Percentiles rank a stretch among this genome's conserved stretches.
Evolutionary conservation across 305 asterid species (phyloP).

Genomic region (Fraxinus angustifolia): DNA sequence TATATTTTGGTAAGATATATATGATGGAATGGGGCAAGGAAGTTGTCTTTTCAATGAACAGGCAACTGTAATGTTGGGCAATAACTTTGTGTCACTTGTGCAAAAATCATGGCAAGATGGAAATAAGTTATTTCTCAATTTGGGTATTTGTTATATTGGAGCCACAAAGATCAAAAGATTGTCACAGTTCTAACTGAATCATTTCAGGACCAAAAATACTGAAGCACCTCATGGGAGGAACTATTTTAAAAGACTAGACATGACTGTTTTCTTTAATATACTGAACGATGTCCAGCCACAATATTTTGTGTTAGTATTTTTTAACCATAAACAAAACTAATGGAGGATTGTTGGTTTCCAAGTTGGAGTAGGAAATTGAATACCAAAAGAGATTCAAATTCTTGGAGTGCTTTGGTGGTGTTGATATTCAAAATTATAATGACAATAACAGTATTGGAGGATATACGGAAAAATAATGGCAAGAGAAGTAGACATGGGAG

Average conservation of each 20-base stretch:
- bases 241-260: background rate
- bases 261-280: background rate
- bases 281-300: background rate
- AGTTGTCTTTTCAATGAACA: background rate
- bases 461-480: background rate
- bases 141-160: background rate
- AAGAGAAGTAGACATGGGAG: background rate
- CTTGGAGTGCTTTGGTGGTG: background rate
- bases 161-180: background rate
- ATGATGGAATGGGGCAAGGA: background rate
- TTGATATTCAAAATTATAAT: background rate
- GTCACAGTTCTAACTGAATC: background rate
- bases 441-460: background rate
- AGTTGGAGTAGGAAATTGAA: background rate
- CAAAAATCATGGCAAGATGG: background rate
- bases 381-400: background rate
- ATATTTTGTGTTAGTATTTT: background rate
- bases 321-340: background rate
- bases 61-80: background rate
- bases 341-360: background rate
- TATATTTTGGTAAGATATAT: background rate
- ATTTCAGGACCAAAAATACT: background rate
- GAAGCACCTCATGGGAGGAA: background rate
- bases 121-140: background rate
- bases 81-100: background rate